Base-by-base conservation (phyloP, 2,329 filamentous ascomycete species). In the Fusarium austroafricanum region DNA sequence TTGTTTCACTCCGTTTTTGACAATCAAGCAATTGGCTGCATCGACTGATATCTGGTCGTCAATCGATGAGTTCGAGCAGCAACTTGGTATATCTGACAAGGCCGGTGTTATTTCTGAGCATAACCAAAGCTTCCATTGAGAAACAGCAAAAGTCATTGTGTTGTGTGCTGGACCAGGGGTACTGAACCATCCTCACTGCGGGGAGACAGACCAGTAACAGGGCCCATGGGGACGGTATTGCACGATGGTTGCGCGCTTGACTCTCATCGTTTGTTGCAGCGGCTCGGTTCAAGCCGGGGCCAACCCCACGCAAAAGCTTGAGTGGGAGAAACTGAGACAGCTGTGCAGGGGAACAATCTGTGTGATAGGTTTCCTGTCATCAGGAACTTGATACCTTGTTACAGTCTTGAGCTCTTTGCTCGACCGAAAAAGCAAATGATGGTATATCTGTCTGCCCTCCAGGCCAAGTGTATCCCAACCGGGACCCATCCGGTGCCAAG, bases 251-350 rank as follows among this genome's bases (percentile, higher is more conserved):
- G 38, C 18, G 38, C 18, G 35, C 64, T 52, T 35, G 38, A 35
- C 31, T 61, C 35, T 55, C 43, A 47, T 63, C 35, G 31, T 57
- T 67, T 52, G 62, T 67, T 47, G 45, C 62, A 60, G 46, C 49
- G 59, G 38, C 21, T 69, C 67, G 67, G 62, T 52, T 47, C 57
- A 70, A 52, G 62, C 66, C 62, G 66, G 70, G 35, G 46, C 47
- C 54, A 31, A 55, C 37, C 50, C 54, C 53, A 44, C 35, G 53
- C 31, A 59, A 39, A 49, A 46, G 56, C 28, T 61, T 62, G 61
- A 35, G 21, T 50, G 54, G 53, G 26, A 47, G 50, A 42, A 62
- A 33, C 39, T 55, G 38, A 65, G 60, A 67, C 47, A 50, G 23
- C 37, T 37, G 35, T 28, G 55, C 47, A 55, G 31, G 40, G 18